Evolutionary conservation across 208 protist species (phyloP), one percentile per base, ranked within the genome.

Genomic region (Naegleria gruberi): DNA sequence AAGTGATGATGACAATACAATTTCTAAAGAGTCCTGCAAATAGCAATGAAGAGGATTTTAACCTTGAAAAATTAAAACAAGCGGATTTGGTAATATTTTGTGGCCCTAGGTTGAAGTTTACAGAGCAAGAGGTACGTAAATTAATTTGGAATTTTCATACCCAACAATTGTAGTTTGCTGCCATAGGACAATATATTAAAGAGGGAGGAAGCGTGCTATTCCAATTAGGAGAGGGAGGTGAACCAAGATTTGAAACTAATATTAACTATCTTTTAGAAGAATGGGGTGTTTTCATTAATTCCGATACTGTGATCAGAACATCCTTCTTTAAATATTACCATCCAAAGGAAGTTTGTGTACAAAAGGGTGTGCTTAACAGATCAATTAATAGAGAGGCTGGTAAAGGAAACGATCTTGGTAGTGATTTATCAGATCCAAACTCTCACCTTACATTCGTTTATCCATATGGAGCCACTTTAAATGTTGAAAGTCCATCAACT

Each of bases 261-360:
- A 81, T 95, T 47, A 96, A 96, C 86, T 93, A 93, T 83, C 82
- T 93, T 0, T 86, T 98, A 0, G 94, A 97, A 83, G 94, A 98
- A 37, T 97, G 94, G 15, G 97, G 97, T 45, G 97, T 98, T 45
- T 94, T 92, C 6, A 93, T 98, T 34, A 99, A 99, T 91, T 93
- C 94, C 81, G 98, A 99, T 91, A 96, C 95, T 65, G 98, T 98
- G 26, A 94, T 99, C 88, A 92, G 97, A 47, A 98, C 97, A 2
- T 95, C 97, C 19, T 96, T 98, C 93, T 96, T 98, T 92, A 97
- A 97, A 89, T 98, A 98, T 91, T 91, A 96, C n/a, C 97, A 99
- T 93, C 98, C 98, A 0, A 98, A 99, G 94, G 97, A 97, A 92
- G 96, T 97, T 30, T 96, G 94, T 90, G 96, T 98, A 37, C 94